Evolutionary conservation across 768 basidiomycete genomes (phyloP).

Genomic region (Infundibulicybe gibba): DNA sequence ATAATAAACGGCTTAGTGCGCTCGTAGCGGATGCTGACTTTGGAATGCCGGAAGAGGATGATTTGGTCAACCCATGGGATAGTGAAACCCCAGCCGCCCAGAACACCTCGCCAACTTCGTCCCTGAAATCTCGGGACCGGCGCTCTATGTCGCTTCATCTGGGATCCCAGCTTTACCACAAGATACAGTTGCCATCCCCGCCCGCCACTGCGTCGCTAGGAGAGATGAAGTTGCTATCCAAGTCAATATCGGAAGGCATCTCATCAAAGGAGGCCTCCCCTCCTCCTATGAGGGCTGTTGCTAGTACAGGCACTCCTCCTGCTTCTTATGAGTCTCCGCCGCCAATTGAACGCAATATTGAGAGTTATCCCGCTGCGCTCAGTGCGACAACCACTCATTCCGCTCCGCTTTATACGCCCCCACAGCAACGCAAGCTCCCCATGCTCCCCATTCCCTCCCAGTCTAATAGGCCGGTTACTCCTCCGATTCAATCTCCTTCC

Average conservation of each 20-base stretch:
- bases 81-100: constrained; percentile 7
- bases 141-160: constrained; percentile 66
- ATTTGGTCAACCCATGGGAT: constrained; percentile 15
- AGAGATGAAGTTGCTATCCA: constrained; percentile 27
- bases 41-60: constrained; percentile 60
- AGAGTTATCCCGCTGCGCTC: constrained; percentile 47
- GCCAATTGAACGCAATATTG: constrained; percentile 39
- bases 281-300: constrained; percentile 3
- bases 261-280: constrained; percentile 6
- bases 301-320: constrained; percentile 10
- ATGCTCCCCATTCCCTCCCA: constrained; percentile 10
- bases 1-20: constrained; percentile 62
- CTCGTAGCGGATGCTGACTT: constrained; percentile 67
- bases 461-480: constrained; percentile 1
- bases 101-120: constrained; percentile 37
- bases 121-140: constrained; percentile 47
- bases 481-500: constrained; percentile 20
- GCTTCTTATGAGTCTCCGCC: constrained; percentile 31
- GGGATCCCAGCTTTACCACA: constrained; percentile 24
- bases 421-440: constrained; percentile 15
- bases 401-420: constrained; percentile 5
- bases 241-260: constrained; percentile 29
- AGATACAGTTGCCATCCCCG: constrained; percentile 16
- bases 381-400: constrained; percentile 23
- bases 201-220: constrained; percentile 23